Evolutionary conservation across 2,329 filamentous ascomycete species (phyloP).

Genomic region (Diaporthe batatas): DNA sequence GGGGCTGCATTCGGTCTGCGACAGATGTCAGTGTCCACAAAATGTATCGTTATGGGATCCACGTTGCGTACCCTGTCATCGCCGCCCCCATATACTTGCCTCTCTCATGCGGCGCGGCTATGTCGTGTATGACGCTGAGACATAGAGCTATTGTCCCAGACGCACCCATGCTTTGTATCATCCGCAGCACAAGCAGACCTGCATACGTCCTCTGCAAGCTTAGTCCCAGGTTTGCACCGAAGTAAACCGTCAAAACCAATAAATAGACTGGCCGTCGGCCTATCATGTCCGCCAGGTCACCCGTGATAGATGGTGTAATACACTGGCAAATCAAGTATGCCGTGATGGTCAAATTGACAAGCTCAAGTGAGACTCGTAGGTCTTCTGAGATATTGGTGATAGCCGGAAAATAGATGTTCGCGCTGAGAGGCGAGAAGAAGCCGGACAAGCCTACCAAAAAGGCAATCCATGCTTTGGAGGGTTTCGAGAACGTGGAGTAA

Average conservation of each 20-base stretch:
- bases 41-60: too few relatives aligned
- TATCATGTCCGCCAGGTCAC: constrained; percentile 41
- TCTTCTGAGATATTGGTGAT: neutral
- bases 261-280: constrained; percentile 33
- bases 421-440: too few relatives aligned
- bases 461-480: too few relatives aligned
- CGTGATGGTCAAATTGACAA: neutral
- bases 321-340: neutral
- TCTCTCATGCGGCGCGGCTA: constrained; percentile 1
- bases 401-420: too few relatives aligned
- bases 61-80: too few relatives aligned
- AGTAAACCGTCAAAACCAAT: neutral
- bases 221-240: constrained; percentile 11
- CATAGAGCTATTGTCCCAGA: constrained; percentile 9
- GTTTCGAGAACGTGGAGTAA: too few relatives aligned
- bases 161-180: constrained; percentile 13
- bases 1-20: too few relatives aligned
- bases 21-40: too few relatives aligned
- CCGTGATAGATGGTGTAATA: neutral
- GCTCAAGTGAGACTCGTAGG: neutral
- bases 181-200: constrained; percentile 5
- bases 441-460: too few relatives aligned
- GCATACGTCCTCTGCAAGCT: neutral
- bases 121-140: constrained; percentile 3
- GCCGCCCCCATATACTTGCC: neutral